Base-by-base conservation (phyloP, 768 basidiomycete species). In the Lactarius deliciosus region DNA sequence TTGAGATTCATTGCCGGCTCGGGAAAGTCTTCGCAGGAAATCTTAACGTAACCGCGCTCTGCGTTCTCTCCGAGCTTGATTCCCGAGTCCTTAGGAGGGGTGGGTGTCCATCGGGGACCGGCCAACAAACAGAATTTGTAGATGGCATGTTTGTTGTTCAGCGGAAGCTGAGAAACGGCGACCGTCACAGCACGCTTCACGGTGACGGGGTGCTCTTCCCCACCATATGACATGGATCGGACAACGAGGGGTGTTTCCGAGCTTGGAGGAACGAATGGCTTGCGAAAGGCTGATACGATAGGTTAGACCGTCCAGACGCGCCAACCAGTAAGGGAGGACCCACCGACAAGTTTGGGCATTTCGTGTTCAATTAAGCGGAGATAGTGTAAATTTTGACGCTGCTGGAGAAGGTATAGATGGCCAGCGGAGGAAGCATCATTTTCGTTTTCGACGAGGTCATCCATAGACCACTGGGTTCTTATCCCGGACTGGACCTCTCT, bases 101-200 rank as follows among this genome's bases (percentile, higher is more conserved):
- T 81, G 18, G 85, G 86, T 8, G 88, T 85, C 94, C 94, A 98
- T 64, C 96, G 81, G 30, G 90, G 80, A 15, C 96, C 96, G 20
- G 96, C 92, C 43, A 99, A 81, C 3, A 98, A 81, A 74, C 94
- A 92, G 73, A 96, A 80, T 76, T 91, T 93, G 77, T 96, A 92
- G 11, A 88, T 75, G 7, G 93, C 90, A 25, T 78, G 76, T n/a
- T 84, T 80, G 60, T 80, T 75, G 47, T 78, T 79, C 70, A 98
- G 78, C 0, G 92, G 88, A 53, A 98, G 81, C 15, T 82, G 76
- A 66, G 90, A 82, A 43, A 98, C 86, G 16, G 93, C 84, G 15
- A 86, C 89, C 20, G 92, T 86, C 62, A 94, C 80, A 61, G 81
- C 83, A 61, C 89, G 86, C 76, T 96, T 95, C 28, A 81, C 78